Evolutionary conservation across 2,329 filamentous ascomycete genomes (phyloP).

Genomic region (Lasiodiplodia citricola): DNA sequence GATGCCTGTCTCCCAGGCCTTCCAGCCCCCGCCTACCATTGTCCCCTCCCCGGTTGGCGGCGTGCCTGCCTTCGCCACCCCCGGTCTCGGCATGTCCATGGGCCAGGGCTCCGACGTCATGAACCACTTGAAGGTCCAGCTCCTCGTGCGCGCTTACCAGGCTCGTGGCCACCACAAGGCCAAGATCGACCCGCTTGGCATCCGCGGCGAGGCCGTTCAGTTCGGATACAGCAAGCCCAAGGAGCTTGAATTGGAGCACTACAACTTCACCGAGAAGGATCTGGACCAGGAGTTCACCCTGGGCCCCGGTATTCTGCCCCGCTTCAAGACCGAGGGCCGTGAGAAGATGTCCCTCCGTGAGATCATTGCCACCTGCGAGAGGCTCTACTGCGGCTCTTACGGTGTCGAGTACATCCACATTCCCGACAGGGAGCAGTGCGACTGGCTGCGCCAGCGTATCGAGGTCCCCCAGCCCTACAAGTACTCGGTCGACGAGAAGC

Average conservation of each 20-base stretch:
- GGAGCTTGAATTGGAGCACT: slow-evolving; percentile 91
- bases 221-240: slow-evolving; percentile 88
- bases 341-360: slow-evolving; percentile 97
- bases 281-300: slow-evolving; percentile 90
- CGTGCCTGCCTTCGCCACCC: slow-evolving; percentile 71
- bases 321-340: slow-evolving; percentile 85
- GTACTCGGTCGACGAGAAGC: slow-evolving; percentile 98
- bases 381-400: slow-evolving; percentile 96
- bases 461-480: slow-evolving; percentile 95
- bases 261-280: slow-evolving; percentile 93
- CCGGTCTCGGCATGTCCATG: slow-evolving; percentile 68
- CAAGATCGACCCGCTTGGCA: slow-evolving; percentile 93
- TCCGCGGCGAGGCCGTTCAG: slow-evolving; percentile 81
- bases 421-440: slow-evolving; percentile 94
- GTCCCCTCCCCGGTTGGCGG: slow-evolving; percentile 81
- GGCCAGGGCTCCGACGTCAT: slow-evolving; percentile 80
- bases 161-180: slow-evolving; percentile 98
- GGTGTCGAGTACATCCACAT: slow-evolving; percentile 99
- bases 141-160: slow-evolving; percentile 96
- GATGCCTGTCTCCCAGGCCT: slow-evolving; percentile 97
- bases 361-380: slow-evolving; percentile 91
- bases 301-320: slow-evolving; percentile 91
- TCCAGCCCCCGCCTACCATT: slow-evolving; percentile 92
- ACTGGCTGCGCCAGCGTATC: slow-evolving; percentile 94
- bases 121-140: slow-evolving; percentile 97